Percentiles rank a stretch among this genome's conserved stretches.
These are phyloP conservation scores for Monascus ruber DNA, from an alignment of 2,329 filamentous ascomycete genomes.

Conservation along the genomic window DNA sequence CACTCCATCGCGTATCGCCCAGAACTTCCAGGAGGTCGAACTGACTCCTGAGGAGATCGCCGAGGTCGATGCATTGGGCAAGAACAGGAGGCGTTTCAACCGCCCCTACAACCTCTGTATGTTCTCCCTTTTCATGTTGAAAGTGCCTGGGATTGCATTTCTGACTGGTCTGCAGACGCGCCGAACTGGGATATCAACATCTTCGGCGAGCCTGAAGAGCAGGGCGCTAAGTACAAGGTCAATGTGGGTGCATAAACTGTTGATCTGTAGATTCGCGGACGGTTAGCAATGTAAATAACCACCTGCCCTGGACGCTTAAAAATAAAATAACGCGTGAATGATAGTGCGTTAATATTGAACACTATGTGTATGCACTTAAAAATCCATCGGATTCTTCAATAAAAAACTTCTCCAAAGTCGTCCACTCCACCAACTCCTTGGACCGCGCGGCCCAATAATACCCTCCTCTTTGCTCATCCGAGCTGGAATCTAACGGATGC, in stretches of 20 bases:
- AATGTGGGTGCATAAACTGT: conserved; percentile 1
- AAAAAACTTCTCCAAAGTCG: too few relatives aligned
- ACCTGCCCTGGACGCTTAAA: too few relatives aligned
- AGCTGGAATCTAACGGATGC: too few relatives aligned
- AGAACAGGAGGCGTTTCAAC: conserved; percentile 26
- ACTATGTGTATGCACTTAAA: too few relatives aligned
- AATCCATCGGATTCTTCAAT: too few relatives aligned
- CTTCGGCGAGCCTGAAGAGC: conserved; percentile 44
- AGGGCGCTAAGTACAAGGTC: conserved; percentile 39
- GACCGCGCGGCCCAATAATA: too few relatives aligned
- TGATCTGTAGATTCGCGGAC: too few relatives aligned
- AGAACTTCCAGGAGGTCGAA: conserved; percentile 33
- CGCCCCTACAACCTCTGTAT: conserved; percentile 20
- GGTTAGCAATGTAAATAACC: too few relatives aligned
- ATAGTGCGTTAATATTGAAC: too few relatives aligned
- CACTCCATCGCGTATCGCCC: conserved; percentile 30
- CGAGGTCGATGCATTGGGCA: conserved; percentile 22
- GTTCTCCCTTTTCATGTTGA: conserved; percentile 1
- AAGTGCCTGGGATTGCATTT: conserved; percentile 1
- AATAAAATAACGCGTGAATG: too few relatives aligned
- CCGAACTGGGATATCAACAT: conserved; percentile 48
- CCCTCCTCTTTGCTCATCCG: too few relatives aligned
- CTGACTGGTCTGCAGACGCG: conserved; percentile 25
- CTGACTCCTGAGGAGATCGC: conserved; percentile 27
- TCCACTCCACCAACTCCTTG: too few relatives aligned